Base-by-base conservation (phyloP, 345 rosid species). In the Garcia nutans region DNA sequence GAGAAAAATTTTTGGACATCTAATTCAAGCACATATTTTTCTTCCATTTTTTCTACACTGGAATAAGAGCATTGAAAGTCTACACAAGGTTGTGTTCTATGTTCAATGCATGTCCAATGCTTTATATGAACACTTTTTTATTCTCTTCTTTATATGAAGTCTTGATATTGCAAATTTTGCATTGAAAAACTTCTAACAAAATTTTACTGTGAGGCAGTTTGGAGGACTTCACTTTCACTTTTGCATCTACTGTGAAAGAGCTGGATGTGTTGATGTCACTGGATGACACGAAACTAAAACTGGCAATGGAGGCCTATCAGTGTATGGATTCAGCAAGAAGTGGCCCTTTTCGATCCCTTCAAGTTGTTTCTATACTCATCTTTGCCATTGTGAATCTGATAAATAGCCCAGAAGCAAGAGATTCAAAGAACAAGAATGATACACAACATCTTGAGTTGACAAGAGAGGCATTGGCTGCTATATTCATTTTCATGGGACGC, bases 301-400 rank as follows among this genome's bases (percentile, higher is more conserved):
- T 84, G 59, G 71, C 85, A 56, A 74, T 88, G 83, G 89, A 87
- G 78, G 83, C 98, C 9, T 89, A 90, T 82, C 86, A 82, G 81
- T 82, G 75, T 74, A 85, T 88, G 88, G 88, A 86, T 84, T 78
- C 83, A n/a, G 78, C 83, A 12, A 89, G 87, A 85, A 83, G 68
- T 61, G 96, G 94, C 47, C 97, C 98, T 77, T 86, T 88, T 28
- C 87, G 90, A 72, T 84, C 84, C 11, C 85, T 93, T 79, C 97
- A 96, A 83, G 79, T 85, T 79, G 87, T 90, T 78, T 80, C 90
- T 49, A 74, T 89, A 72, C 82, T 93, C 82, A 81, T 92, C 83
- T 96, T 91, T 77, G 72, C 84, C 74, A 79, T 90, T 37, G 87
- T 88, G 73, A 74, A 85, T 66, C 82, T 87, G 61, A 73, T 80